These are phyloP conservation scores for Clathrus columnatus DNA, from an alignment of 768 basidiomycete genomes.

Conservation along the genomic window DNA sequence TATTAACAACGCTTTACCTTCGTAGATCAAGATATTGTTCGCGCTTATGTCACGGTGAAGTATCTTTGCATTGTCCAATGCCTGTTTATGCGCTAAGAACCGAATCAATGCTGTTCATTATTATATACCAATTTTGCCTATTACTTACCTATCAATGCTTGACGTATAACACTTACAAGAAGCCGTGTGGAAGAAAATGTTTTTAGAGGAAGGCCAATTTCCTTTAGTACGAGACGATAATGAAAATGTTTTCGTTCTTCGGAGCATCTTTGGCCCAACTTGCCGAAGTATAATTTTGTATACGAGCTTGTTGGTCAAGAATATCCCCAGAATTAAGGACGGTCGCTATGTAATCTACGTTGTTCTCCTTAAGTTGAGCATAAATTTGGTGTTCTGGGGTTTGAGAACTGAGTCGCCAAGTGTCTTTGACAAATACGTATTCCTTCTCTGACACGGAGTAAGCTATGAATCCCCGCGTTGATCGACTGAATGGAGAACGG, in stretches of 20 bases:
- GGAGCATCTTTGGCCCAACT: too few species aligned
- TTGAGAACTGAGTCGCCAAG: too few species aligned
- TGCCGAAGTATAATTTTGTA: background rate
- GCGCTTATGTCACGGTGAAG: constrained; percentile 6
- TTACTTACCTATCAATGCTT: background rate
- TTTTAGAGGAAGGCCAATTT: background rate
- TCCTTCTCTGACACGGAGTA: background rate
- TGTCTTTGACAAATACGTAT: too few species aligned
- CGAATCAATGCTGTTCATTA: background rate
- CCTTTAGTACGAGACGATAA: too few species aligned
- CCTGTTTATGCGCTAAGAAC: background rate
- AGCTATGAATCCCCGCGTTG: background rate
- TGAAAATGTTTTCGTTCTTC: background rate
- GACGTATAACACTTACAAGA: background rate
- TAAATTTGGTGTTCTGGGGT: background rate
- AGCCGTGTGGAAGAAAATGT: background rate
- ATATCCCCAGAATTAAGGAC: background rate
- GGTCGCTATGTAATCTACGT: too few species aligned
- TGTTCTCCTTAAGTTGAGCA: background rate
- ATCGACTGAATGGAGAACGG: background rate
- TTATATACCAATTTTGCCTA: background rate
- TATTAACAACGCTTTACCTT: background rate
- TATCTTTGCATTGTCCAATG: too few species aligned
- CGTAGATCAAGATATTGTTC: background rate
- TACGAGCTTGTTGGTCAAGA: background rate